Evolutionary conservation across 257 asterid genomes (phyloP).

Genomic region (Fraxinus americana): DNA sequence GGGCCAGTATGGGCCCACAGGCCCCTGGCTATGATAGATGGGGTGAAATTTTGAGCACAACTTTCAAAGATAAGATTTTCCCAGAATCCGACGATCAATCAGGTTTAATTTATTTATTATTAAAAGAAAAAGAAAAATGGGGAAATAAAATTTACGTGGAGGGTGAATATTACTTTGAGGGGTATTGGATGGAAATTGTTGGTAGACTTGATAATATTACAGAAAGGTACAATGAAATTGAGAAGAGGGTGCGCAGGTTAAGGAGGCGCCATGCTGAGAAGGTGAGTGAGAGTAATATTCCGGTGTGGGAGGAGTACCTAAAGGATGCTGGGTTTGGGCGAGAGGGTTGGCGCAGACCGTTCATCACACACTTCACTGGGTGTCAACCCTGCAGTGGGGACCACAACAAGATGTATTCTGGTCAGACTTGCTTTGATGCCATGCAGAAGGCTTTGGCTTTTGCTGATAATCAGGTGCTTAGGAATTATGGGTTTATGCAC

Average conservation of each 20-base stretch:
- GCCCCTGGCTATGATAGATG: conserved; percentile 64
- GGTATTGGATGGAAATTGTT: conserved; percentile 89
- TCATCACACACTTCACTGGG: conserved; percentile 93
- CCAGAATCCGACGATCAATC: conserved; percentile 92
- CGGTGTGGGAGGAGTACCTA: conserved; percentile 68
- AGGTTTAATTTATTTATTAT: conserved; percentile 59
- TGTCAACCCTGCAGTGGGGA: conserved; percentile 98
- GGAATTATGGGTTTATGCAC: conserved; percentile 75
- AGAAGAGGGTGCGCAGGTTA: conserved; percentile 43
- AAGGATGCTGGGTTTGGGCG: conserved; percentile 74
- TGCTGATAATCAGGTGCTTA: conserved; percentile 92
- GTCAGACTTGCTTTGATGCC: conserved; percentile 65
- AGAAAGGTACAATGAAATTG: conserved; percentile 45
- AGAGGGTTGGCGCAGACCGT: conserved; percentile 86
- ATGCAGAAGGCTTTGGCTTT: conserved; percentile 80
- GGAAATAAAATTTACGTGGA: conserved; percentile 72
- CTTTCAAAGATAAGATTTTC: conserved; percentile 67
- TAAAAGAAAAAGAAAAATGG: conserved; percentile 75
- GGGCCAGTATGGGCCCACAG: conserved; percentile 98
- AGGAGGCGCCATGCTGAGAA: conserved; percentile 84
- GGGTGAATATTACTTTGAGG: conserved; percentile 72
- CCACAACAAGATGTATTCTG: conserved; percentile 86
- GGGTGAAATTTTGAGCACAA: conserved; percentile 57
- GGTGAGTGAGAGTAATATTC: conserved; percentile 60
- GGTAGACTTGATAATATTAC: conserved; percentile 63